Base-by-base conservation (phyloP, 2,329 filamentous ascomycete genomes). In the Diaporthe longicolla region DNA sequence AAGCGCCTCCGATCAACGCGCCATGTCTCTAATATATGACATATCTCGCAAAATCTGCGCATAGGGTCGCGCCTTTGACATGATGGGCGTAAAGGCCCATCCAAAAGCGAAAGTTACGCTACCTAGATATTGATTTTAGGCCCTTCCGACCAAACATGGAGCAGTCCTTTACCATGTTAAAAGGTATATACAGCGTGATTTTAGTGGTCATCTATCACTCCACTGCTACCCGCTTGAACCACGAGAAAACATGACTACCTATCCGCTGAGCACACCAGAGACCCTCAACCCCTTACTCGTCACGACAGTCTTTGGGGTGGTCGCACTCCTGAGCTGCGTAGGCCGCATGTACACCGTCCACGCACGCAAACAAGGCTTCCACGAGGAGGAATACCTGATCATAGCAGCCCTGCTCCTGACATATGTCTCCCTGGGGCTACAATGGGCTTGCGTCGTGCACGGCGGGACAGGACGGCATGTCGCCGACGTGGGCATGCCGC, bases 391-490 rank as follows among this genome's bases (percentile, higher is more conserved):
- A 4, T 72, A 45, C 37, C 35, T 24, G 15, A 68, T 72, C 32
- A 40, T 57, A 7, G 24, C 48, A 2, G 70, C 70, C 8, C 29
- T 72, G n/a, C 4, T 71, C 48, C 50, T 65, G 1, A 45, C 50
- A 17, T 72, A 37, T 32, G 37, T 45, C 4, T 72, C 70, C 4
- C 37, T 72, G 19, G 70, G 70, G 1, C 58, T 72, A 4, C 70
- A 72, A 32, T 72, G 70, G 70, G 70, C 70, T n/a, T 72, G 70
- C 26, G 69, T 71, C 17, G 8, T 59, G 1, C 35, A 21, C 19
- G 70, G 70, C 4, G 70, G 70, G 3, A 55, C 54, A 24, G 70
- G 70, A 6, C 24, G 70, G 43, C 70, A 72, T 37, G 11, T 72
- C 0, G 35, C 52, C 10, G 70, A 65, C 17, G 48, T 71, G 29